Evolutionary conservation across 495 filamentous ascomycete species (phyloP).

Genomic region (Podospora bellae-mahoneyi): DNA sequence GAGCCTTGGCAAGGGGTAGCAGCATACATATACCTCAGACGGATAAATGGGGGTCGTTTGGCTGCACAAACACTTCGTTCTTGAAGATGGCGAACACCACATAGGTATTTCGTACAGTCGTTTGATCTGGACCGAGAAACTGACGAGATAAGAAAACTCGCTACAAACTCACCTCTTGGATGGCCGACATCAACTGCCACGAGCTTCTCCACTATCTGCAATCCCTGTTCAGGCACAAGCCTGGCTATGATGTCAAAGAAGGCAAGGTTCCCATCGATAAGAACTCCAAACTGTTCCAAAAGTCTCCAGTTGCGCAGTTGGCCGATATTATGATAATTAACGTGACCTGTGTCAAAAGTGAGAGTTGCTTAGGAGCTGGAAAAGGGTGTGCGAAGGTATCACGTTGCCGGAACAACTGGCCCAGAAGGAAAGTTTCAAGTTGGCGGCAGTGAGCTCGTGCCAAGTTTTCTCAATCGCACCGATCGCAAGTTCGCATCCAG

Average conservation of each 20-base stretch:
- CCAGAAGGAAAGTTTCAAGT: neutral
- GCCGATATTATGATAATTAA: neutral
- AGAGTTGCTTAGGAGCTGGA: neutral
- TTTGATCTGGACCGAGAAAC: neutral
- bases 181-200: neutral
- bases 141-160: neutral
- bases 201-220: neutral
- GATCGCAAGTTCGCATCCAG: neutral
- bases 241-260: neutral
- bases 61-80: neutral
- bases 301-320: neutral
- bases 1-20: neutral
- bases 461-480: constrained; percentile 1
- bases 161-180: neutral
- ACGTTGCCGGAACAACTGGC: constrained; percentile 1
- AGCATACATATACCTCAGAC: neutral
- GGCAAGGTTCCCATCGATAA: constrained; percentile 14
- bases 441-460: neutral
- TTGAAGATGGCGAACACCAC: too few relatives aligned
- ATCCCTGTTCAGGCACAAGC: neutral
- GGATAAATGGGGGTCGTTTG: neutral
- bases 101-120: neutral
- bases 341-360: neutral
- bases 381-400: neutral
- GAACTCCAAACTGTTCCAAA: neutral